These are phyloP conservation scores for Fusarium duplospermum DNA, from an alignment of 2,329 filamentous ascomycete species.

Conservation along the genomic window DNA sequence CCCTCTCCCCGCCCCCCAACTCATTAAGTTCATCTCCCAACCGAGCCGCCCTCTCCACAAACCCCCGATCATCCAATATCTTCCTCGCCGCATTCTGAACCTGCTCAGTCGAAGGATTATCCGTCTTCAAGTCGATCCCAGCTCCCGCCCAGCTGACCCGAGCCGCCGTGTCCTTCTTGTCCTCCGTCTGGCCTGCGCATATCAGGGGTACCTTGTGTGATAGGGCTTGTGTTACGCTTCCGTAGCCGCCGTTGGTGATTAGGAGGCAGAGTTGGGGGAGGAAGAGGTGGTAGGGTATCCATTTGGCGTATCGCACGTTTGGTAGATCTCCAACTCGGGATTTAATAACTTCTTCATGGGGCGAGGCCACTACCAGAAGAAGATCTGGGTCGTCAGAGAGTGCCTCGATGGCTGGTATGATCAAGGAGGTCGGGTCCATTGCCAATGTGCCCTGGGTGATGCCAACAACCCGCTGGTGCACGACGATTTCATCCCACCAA, in stretches of 20 bases:
- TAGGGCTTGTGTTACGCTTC: conserved; percentile 51
- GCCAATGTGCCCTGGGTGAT: conserved; percentile 54
- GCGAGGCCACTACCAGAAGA: conserved; percentile 50
- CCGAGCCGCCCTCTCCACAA: conserved; percentile 34
- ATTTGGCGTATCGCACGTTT: conserved; percentile 49
- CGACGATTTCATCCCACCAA: conserved; percentile 49
- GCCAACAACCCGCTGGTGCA: conserved; percentile 46
- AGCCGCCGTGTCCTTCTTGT: conserved; percentile 53
- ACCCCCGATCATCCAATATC: conserved; percentile 42
- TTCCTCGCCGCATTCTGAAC: conserved; percentile 40
- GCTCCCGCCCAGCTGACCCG: conserved; percentile 47
- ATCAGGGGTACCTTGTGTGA: conserved; percentile 51
- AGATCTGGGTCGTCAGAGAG: conserved; percentile 43
- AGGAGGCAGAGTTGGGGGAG: conserved; percentile 49
- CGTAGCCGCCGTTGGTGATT: conserved; percentile 53
- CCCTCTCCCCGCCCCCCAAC: conserved; percentile 42
- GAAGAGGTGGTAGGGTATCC: conserved; percentile 52
- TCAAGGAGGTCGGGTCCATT: conserved; percentile 51
- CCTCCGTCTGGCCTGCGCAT: conserved; percentile 52
- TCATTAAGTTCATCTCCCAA: conserved; percentile 44
- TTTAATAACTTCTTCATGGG: conserved; percentile 43
- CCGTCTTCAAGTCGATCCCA: conserved; percentile 52
- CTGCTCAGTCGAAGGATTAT: conserved; percentile 44
- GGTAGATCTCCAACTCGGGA: conserved; percentile 26
- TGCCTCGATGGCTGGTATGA: conserved; percentile 52